A percentile compares a stretch with the other conserved stretches of the same genome.
Conservation (phyloP, 495 filamentous ascomycete genomes). For the Saxophila tyrrhenica region DNA sequence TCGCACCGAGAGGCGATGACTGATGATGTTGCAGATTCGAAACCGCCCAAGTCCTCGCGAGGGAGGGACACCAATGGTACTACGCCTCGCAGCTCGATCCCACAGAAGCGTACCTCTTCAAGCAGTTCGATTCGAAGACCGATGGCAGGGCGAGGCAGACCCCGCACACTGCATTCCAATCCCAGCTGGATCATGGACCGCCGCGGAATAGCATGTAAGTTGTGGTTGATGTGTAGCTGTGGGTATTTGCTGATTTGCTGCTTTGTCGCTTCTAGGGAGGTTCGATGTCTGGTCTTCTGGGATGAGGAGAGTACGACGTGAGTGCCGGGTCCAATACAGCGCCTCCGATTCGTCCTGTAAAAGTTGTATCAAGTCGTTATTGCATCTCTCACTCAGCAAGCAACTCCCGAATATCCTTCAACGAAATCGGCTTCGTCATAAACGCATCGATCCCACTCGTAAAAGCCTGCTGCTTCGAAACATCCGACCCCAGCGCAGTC, state of each 20-base stretch:
- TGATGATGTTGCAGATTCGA: too few species aligned
- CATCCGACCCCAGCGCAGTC: slow-evolving; percentile 9
- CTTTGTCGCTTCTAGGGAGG: background rate
- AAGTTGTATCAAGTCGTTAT: too few species aligned
- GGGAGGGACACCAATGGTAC: background rate
- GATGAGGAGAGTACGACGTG: background rate
- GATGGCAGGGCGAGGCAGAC: background rate
- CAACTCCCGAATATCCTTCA: slow-evolving; percentile 7
- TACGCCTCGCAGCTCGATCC: background rate
- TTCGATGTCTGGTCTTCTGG: slow-evolving; percentile 1
- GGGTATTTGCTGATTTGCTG: background rate
- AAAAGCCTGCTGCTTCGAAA: slow-evolving; percentile 4
- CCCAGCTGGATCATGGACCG: background rate
- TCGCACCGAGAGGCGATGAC: too few species aligned
- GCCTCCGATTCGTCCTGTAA: too few species aligned
- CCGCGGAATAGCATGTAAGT: slow-evolving; percentile 1
- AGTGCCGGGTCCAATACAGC: too few species aligned
- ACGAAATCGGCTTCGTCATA: slow-evolving; percentile 13
- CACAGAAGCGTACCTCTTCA: background rate
- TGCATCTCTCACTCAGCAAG: background rate
- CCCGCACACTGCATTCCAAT: background rate
- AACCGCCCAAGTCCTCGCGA: background rate
- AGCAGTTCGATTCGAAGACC: slow-evolving; percentile 3
- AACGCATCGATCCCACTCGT: slow-evolving; percentile 13
- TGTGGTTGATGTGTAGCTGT: too few species aligned